Evolutionary conservation across 164 flowering plant species (phyloP), one percentile per base, ranked within the genome.

Genomic region (Chimonanthus praecox): DNA sequence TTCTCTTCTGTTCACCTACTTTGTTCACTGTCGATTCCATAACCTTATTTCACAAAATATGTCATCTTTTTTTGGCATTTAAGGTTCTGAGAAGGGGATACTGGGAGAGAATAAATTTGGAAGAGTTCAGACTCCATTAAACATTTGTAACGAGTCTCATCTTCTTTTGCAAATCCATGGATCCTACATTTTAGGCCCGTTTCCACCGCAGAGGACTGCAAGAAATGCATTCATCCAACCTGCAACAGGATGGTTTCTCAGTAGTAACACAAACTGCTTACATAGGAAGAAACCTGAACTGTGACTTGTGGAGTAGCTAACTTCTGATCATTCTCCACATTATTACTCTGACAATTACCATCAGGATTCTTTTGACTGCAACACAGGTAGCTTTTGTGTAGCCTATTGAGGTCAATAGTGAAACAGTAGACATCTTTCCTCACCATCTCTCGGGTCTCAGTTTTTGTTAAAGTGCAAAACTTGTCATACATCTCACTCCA

Each of bases 51-150:
- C 13, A 33, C 16, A 16, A 13, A 63, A 47, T 47, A 18, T 63
- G 47, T 54, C 74, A 46, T 13, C 16, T 11, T 69, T 3, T 62
- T 63, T 66, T 72, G 76, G 7, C 77, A 88, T 87, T 85, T 75
- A 87, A 86, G 81, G 88, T 89, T 82, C 85, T 82, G 76, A 86
- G 78, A 75, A 73, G 75, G 67, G 92, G 92, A 33, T 69, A 72
- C 78, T 90, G 92, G 95, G 74, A 82, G 72, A 87, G 80, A 71
- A 70, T 85, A 43, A 73, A 78, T 78, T 88, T 78, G 78, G 72
- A 49, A 82, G 80, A 76, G 73, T 84, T 51, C 79, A 74, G 62
- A 16, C 63, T 45, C 77, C 66, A 63, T 3, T 16, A 43, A 78
- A 70, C 6, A 77, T 70, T 58, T 63, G 68, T 67, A 75, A 71